A percentile compares a stretch with the other conserved stretches of the same genome.
Evolutionary conservation across 2,329 filamentous ascomycete species (phyloP).

Genomic region (Pseudogymnoascus sp.): DNA sequence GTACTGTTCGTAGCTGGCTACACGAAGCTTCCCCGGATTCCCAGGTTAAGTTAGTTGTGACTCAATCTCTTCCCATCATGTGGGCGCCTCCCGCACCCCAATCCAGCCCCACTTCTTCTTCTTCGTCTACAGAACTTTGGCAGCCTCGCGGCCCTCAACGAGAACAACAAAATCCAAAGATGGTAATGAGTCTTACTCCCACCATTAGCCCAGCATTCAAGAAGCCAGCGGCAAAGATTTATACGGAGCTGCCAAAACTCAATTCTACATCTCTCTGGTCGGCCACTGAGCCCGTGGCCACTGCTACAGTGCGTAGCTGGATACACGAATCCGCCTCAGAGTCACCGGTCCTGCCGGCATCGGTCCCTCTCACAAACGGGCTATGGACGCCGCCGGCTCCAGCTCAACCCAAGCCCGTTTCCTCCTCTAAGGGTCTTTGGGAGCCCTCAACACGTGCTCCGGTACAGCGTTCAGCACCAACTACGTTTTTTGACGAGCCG

Average conservation of each 20-base stretch:
- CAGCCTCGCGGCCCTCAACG: neutral
- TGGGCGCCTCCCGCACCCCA: conserved; percentile 2
- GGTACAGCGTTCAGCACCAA: neutral
- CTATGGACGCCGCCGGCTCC: conserved; percentile 2
- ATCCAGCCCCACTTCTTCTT: conserved; percentile 4
- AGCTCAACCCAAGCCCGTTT: neutral
- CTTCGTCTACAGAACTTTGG: neutral
- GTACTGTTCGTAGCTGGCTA: conserved; percentile 4
- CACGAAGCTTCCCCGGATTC: neutral
- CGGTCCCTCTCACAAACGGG: neutral
- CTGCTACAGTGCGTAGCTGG: neutral
- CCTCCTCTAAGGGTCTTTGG: neutral
- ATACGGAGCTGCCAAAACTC: neutral
- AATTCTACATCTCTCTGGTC: neutral
- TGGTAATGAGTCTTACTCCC: neutral
- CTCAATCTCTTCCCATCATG: conserved; percentile 8
- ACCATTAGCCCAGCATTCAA: neutral
- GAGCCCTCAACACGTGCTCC: neutral
- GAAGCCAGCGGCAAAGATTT: neutral
- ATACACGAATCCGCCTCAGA: neutral
- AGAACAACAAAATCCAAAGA: conserved; percentile 5
- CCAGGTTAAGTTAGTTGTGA: neutral
- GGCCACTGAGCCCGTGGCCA: neutral
- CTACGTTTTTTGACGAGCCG: neutral
- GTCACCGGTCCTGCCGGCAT: neutral